These are phyloP conservation scores for Thymus quinquecostatus DNA, from an alignment of 257 asterid genomes.

Conservation along the genomic window DNA sequence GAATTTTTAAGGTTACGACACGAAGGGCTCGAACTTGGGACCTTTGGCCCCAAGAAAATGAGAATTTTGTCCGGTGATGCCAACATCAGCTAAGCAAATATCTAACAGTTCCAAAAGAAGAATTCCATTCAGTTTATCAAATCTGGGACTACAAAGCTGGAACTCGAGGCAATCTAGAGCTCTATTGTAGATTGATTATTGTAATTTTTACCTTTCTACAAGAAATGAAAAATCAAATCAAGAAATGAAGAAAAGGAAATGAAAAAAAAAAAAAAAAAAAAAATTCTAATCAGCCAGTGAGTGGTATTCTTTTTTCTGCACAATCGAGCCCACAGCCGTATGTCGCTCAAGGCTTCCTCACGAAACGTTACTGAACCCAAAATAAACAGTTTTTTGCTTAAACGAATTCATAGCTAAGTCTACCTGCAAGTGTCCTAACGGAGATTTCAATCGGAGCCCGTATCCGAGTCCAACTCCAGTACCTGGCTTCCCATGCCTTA, in stretches of 20 bases:
- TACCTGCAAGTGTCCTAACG: slow-evolving; percentile 76
- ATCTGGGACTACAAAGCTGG: too few species aligned
- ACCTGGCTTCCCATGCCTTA: slow-evolving; percentile 94
- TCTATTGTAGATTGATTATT: too few species aligned
- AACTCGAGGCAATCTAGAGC: too few species aligned
- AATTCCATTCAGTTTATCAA: too few species aligned
- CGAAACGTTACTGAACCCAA: slow-evolving; percentile 75
- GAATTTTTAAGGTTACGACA: too few species aligned
- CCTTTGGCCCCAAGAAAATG: too few species aligned
- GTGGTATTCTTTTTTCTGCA: neutral
- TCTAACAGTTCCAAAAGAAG: too few species aligned
- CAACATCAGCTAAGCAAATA: too few species aligned
- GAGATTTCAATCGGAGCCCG: slow-evolving; percentile 85
- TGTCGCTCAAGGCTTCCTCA: slow-evolving; percentile 27
- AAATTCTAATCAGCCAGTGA: too few species aligned
- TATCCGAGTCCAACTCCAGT: slow-evolving; percentile 78
- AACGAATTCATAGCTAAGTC: slow-evolving; percentile 78
- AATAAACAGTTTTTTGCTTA: slow-evolving; percentile 76
- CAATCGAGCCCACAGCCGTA: neutral
- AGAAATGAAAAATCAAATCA: neutral
- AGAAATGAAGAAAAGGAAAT: neutral
- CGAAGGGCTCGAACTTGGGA: too few species aligned
- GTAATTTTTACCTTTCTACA: too few species aligned
- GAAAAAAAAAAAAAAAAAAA: neutral
- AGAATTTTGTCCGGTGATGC: too few species aligned